Base-by-base conservation (phyloP, 2,329 filamentous ascomycete genomes). In the Lasiodiplodia sp. region DNA sequence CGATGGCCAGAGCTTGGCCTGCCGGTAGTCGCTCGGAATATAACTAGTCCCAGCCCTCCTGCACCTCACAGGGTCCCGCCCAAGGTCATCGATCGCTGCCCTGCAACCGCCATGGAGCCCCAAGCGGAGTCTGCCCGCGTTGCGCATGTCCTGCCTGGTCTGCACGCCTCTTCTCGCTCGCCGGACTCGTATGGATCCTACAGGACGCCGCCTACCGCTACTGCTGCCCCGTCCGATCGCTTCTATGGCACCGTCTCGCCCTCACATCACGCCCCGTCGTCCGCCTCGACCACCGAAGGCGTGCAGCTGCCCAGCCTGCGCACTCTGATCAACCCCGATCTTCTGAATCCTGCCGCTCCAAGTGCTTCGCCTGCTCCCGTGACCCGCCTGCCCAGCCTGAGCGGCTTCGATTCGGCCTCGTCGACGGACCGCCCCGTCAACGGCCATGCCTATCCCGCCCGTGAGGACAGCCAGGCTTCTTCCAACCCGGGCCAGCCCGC, bases 401-500 rank as follows among this genome's bases (percentile, higher is more conserved):
- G 69, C 68, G 74, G 52, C 67, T 68, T 68, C 73, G 70, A 68
- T 66, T 71, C 70, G 71, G 70, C 58, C 60, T 72, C n/a, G 71
- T 75, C 44, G 67, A 68, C 57, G 70, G 67, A 67, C 70, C 75
- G 57, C 69, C 69, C 57, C 73, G 73, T 65, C 78, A 77, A 69
- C 76, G 71, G 69, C 77, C 77, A 37, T 70, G 72, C 11, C 79
- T 77, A 70, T 76, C 75, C 68, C 75, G 74, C 60, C 71, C 79
- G 72, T 78, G 79, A 71, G 76, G 78, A 72, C 75, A 76, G 71
- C 76, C 76, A 73, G 75, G 77, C 69, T 75, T 75, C 70, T 75
- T 78, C 53, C 69, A 73, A 70, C 72, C 77, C 71, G 70, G 72
- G 69, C 74, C 75, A 65, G 72, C 71, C n/a, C 23, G 47, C 21